Base-by-base conservation (phyloP, 2,329 filamentous ascomycete species). In the Xylaria digitata region DNA sequence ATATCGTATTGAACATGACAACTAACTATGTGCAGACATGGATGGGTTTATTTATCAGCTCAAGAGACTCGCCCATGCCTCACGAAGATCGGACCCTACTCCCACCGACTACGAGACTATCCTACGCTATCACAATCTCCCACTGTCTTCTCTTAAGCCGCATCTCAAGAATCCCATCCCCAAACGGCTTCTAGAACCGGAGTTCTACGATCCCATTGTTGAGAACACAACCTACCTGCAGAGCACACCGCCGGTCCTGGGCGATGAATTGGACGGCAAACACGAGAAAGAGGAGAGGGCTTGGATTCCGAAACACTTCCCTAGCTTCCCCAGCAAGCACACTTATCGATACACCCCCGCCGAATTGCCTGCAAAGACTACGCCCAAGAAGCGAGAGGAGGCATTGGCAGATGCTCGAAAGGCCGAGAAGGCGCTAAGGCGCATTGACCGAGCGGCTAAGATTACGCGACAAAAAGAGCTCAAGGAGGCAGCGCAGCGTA, bases 381-480 rank as follows among this genome's bases (percentile, higher is more conserved):
- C 86, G 0, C 84, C 87, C 72, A 86, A 85, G 75, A 86, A 89
- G 50, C 83, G 87, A 26, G 84, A 87, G 60, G 85, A 88, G 46
- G 87, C 87, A 0, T 84, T 87, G 0, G 82, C 85, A 61, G 86
- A 87, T 52, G 86, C 87, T 8, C 85, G 87, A 71, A 87, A 89
- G 68, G 87, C 85, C 2, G 88, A 90, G 74, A 85, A 87, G 67
- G 88, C 88, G 1, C 79, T 90, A 3, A 80, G 88, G 32, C 80
- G 85, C 7, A 80, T 90, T 19, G 85, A 89, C 32, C 83, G 87
- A 23, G 87, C 88, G 19, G 87, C 86, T 62, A 90, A 90, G 76
- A 85, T 87, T 71, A 86, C 87, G 56, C 87, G 87, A 71, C 87
- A 90, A 71, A 90, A 90, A 75, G 88, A 89, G 73, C 84, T 89